Evolutionary conservation across 192 early-diverging fungal species (phyloP), one percentile per base, ranked within the genome.

Genomic region (Backusella parvicylindrica): DNA sequence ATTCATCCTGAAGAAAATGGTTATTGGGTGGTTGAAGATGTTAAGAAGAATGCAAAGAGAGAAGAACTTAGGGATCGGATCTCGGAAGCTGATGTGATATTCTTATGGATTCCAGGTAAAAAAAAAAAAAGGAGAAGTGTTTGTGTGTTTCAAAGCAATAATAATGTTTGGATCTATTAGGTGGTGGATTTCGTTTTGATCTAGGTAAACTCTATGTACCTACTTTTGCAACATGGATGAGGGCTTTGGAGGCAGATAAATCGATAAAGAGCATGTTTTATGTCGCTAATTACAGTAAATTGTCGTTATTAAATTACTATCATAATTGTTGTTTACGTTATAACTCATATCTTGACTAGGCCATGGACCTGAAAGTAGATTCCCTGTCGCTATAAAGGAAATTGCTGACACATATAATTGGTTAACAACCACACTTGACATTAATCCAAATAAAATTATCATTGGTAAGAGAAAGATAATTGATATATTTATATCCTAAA

Each of bases 51-150:
- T 72, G 70, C 70, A 11, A 75, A 75, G 26, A 43, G 41, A 50
- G 74, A 75, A 38, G 74, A 38, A 8, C 38, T 75, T 1, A 12
- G n/a, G 23, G 74, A 75, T 21, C 23, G 65, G 30, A n/a, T 75
- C 28, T 35, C 23, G 21, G 65, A 43, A 38, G 23, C 60, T 30
- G 65, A 67, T 32, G 11, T 64, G 21, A 64, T 75, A 30, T 21
- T 75, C 15, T 40, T 75, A 28, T 75, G 74, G 74, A 38, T 75
- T 35, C 74, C 74, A 37, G 74, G 74, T 75, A 75, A 16, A 28
- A 32, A 35, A 41, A 6, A 15, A 21, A 35, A 28, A 40, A 37
- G n/a, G 21, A 36, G 11, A 56, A 56, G 9, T 9, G 50, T 5
- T 2, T 21, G 1, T 11, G 2, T 60, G 21, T 60, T 35, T 56